Evolutionary conservation across 176 grass and related monocot genomes (phyloP), one percentile per base, ranked within the genome.

Genomic region (Phoenix roebelenii): DNA sequence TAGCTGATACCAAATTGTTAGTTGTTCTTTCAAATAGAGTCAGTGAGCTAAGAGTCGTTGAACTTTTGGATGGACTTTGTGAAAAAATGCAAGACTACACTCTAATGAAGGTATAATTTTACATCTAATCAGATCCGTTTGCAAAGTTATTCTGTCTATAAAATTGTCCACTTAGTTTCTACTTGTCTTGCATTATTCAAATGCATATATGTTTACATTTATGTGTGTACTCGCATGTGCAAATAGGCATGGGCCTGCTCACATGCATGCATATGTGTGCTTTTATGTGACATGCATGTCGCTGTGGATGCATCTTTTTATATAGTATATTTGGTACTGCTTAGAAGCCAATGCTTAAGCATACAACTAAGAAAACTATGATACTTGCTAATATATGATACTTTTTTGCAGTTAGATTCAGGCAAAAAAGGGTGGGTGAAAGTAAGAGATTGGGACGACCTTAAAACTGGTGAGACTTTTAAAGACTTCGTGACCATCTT

Each of bases 11-110:
- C 35, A 72, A 16, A 60, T 1, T 81, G 17, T 61, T 72, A 60
- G 30, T 66, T 60, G 0, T 55, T 23, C 66, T 61, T 3, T 39
- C 15, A 39, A 55, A 55, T 87, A 98, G 93, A 78, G 81, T 85
- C 4, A 98, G 93, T 59, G 93, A 98, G 55, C 84, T 98, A 74
- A 86, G 93, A 60, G 73, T 88, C 18, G 78, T 98, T 25, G 93
- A 98, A 72, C 93, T 98, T 55, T 81, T 98, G 35, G 93, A 98
- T 68, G 93, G 69, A 25, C 84, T 98, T 17, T 98, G 93, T 60
- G 80, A 87, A 72, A 96, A 87, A 72, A 98, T 98, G 93, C 81
- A 88, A 71, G 87, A 98, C 61, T 98, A 92, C 64, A 92, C 93
- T 22, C 61, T 92, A 16, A 54, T 88, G 26, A 84, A 91, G 86